Conservation (phyloP, 1,284 basidiomycete species). For the Wallemia hederae region DNA sequence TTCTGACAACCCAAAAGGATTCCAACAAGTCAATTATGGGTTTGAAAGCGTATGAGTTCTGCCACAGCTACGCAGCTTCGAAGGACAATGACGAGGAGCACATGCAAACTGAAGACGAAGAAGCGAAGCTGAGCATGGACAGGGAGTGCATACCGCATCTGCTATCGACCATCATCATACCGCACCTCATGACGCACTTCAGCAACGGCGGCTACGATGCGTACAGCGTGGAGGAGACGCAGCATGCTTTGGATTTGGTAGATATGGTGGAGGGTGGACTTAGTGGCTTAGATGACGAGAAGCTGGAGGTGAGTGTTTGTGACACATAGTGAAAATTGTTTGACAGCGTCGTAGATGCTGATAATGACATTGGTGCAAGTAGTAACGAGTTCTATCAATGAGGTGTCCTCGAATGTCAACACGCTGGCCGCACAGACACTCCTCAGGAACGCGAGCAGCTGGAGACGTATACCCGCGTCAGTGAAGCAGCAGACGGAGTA, state of each 20-base stretch:
- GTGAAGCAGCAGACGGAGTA: neutral
- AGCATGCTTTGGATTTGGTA: constrained; percentile 34
- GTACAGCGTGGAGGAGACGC: constrained; percentile 38
- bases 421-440: neutral
- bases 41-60: neutral
- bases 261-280: constrained; percentile 37
- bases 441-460: neutral
- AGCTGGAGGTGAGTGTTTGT: neutral
- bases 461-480: neutral
- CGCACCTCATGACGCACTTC: constrained; percentile 37
- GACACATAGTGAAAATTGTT: neutral
- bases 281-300: neutral
- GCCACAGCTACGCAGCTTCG: constrained; percentile 4
- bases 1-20: neutral
- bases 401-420: neutral
- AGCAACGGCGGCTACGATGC: constrained; percentile 48
- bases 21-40: neutral
- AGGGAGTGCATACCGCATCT: constrained; percentile 67
- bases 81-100: constrained; percentile 14
- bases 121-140: constrained; percentile 38
- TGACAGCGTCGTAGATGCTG: neutral
- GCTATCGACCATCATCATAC: constrained; percentile 53
- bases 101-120: constrained; percentile 21
- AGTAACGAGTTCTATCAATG: neutral
- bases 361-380: neutral